phyloP scores from a whole-genome alignment of 495 filamentous ascomycete genomes.

The Penicillium paradoxum region DNA sequence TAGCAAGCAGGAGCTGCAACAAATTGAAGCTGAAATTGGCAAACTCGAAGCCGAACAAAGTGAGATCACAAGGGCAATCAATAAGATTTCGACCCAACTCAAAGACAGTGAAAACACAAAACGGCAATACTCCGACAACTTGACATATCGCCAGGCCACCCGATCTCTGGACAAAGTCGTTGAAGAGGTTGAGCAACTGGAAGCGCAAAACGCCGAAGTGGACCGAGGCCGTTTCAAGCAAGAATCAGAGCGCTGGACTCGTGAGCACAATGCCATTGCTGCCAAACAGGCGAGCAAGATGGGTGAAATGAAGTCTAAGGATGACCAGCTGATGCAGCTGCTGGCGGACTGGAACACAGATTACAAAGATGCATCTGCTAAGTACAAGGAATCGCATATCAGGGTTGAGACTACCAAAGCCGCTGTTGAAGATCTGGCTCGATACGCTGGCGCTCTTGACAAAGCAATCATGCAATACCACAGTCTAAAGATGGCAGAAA shows the following conservation, averaged over 20 bases:
- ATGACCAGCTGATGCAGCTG: slow-evolving; percentile 66
- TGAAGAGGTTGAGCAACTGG: slow-evolving; percentile 68
- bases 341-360: slow-evolving; percentile 76
- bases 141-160: slow-evolving; percentile 71
- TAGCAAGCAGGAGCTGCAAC: slow-evolving; percentile 63
- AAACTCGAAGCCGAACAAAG: slow-evolving; percentile 62
- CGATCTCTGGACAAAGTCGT: slow-evolving; percentile 61
- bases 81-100: slow-evolving; percentile 72
- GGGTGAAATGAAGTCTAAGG: slow-evolving; percentile 74
- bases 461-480: slow-evolving; percentile 97
- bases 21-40: slow-evolving; percentile 58
- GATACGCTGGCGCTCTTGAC: slow-evolving; percentile 76
- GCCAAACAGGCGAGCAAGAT: slow-evolving; percentile 59
- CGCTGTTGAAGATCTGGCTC: slow-evolving; percentile 81
- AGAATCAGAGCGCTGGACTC: slow-evolving; percentile 61
- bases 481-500: slow-evolving; percentile 94
- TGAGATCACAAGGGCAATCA: slow-evolving; percentile 61
- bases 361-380: slow-evolving; percentile 74
- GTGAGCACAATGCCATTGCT: slow-evolving; percentile 54
- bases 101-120: slow-evolving; percentile 73
- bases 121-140: slow-evolving; percentile 79
- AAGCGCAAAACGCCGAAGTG: slow-evolving; percentile 73
- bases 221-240: slow-evolving; percentile 69
- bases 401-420: slow-evolving; percentile 90
- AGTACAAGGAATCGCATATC: slow-evolving; percentile 85